phyloP scores from a whole-genome alignment of 345 rosid genomes.

The Bruguiera gymnorhiza region DNA sequence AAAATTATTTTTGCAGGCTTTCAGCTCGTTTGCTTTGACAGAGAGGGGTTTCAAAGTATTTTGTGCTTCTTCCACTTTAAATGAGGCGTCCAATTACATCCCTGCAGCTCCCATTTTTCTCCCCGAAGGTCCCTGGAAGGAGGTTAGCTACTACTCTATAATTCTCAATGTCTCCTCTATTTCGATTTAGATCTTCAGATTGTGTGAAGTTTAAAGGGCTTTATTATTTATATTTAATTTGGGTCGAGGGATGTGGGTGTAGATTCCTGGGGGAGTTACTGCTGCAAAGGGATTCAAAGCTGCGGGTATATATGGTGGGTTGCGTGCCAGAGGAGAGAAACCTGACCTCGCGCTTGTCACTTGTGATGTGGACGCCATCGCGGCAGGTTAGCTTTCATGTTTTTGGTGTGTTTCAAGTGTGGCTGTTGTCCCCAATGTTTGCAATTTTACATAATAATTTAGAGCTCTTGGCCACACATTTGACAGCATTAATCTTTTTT shows the following conservation, averaged over 20 bases:
- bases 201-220: background rate
- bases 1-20: conserved; percentile 23
- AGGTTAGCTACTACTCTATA: conserved; percentile 34
- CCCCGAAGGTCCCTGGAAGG: conserved; percentile 82
- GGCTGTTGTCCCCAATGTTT: background rate
- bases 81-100: conserved; percentile 50
- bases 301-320: conserved; percentile 75
- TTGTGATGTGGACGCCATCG: conserved; percentile 78
- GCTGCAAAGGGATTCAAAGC: conserved; percentile 93
- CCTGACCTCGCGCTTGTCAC: conserved; percentile 88
- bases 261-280: conserved; percentile 91
- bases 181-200: background rate
- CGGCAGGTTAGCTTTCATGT: conserved; percentile 50
- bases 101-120: conserved; percentile 84
- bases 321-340: conserved; percentile 80
- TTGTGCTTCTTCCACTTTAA: conserved; percentile 31
- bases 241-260: background rate
- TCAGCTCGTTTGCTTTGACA: conserved; percentile 26
- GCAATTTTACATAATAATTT: background rate
- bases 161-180: background rate
- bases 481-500: background rate
- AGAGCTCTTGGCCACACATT: too few species aligned
- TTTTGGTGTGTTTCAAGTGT: conserved; percentile 4
- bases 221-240: background rate
- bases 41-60: conserved; percentile 37